phyloP scores from a whole-genome alignment of 441 rosid genomes.

The Populus hybrid region DNA sequence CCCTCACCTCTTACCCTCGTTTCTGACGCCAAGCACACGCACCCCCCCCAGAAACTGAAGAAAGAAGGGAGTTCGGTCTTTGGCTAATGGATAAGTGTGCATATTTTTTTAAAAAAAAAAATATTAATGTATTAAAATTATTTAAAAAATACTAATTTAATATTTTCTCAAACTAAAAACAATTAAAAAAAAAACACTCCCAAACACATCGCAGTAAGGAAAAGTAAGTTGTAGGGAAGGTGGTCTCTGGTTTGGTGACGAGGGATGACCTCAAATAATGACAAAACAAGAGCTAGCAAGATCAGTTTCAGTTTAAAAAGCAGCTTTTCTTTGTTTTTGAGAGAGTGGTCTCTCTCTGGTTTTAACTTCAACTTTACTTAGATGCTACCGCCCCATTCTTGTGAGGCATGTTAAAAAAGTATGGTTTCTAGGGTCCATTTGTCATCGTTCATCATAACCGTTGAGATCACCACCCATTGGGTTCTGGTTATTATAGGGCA shows the following conservation, averaged over 20 bases:
- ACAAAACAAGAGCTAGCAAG: slow-evolving; percentile 14
- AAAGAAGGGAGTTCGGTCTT: not conserved
- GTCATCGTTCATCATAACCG: slow-evolving; percentile 20
- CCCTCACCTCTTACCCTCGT: slow-evolving; percentile 23
- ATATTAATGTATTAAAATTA: no score
- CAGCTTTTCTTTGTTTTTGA: slow-evolving; percentile 9
- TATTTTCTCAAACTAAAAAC: no score
- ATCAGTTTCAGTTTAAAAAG: slow-evolving; percentile 18
- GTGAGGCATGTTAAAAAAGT: not conserved
- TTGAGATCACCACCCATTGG: not conserved
- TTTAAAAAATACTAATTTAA: not conserved
- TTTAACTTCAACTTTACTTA: not conserved
- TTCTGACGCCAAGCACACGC: slow-evolving; percentile 21
- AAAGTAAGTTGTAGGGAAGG: not conserved
- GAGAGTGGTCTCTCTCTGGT: not conserved
- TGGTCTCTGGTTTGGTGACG: not conserved
- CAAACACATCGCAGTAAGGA: no score
- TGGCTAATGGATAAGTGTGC: not conserved
- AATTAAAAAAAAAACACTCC: no score
- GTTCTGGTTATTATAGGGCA: not conserved
- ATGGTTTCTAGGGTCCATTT: slow-evolving; percentile 10
- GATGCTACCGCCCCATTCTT: slow-evolving; percentile 5
- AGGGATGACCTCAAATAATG: slow-evolving; percentile 9
- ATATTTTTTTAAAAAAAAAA: no score
- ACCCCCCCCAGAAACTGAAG: not conserved